Evolutionary conservation across 2,329 filamentous ascomycete genomes (phyloP), one percentile per base, ranked within the genome.

Genomic region (Reticulascus tulasneorum): DNA sequence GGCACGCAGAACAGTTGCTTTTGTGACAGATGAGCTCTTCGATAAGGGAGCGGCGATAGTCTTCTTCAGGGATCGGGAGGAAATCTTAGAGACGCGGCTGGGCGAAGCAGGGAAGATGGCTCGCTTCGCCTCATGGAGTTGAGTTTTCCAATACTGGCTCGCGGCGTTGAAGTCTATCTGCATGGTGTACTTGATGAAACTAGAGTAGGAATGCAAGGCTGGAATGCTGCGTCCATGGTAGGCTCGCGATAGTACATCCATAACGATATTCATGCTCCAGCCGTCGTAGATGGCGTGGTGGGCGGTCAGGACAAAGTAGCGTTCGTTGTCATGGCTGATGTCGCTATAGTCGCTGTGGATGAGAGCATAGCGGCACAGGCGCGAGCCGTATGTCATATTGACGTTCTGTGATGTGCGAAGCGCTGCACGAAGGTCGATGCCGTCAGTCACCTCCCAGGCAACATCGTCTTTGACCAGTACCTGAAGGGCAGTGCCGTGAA

Each of bases 1-100:
- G 13, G 59, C 61, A 26, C 62, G 56, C 24, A 69, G 58, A 22
- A 63, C 49, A 6, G 59, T 64, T 3, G 64, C 56, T 8, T 62
- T 49, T 11, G 33, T 33, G 7, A 40, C 23, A n/a, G 11, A 17
- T 11, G 29, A 35, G 18, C 23, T 18, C 15, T 26, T 9, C 18
- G 25, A 13, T 12, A 12, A 17, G 13, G 15, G 7, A 17, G 30
- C 12, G 9, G 29, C 21, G 12, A 34, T 20, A 11, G 32, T 30
- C 27, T 29, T n/a, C 5, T 23, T 24, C 11, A 30, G 11, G 11
- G 30, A 11, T 16, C n/a, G 20, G 9, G 26, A n/a, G n/a, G n/a
- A n/a, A n/a, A n/a, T n/a, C n/a, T n/a, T n/a, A n/a, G n/a, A n/a
- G n/a, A n/a, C n/a, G n/a, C n/a, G n/a, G n/a, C n/a, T n/a, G n/a